A percentile compares a stretch with the other conserved stretches of the same genome.
Evolutionary conservation across 2,329 filamentous ascomycete genomes (phyloP).

Genomic region (Trichoderma aggressivum): DNA sequence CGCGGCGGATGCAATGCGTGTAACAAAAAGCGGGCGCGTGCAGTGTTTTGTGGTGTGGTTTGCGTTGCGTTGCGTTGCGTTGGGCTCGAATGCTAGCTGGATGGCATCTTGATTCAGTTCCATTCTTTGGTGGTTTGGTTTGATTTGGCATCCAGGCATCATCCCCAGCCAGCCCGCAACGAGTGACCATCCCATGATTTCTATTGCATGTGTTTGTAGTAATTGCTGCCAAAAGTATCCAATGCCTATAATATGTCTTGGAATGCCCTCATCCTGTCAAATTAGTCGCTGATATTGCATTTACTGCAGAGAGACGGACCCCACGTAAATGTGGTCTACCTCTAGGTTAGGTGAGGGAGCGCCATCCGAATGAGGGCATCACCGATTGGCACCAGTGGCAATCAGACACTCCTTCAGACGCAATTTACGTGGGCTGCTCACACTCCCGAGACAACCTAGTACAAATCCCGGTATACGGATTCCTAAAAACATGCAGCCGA

Average conservation of each 20-base stretch:
- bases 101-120: background rate
- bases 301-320: background rate
- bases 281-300: background rate
- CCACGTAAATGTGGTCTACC: background rate
- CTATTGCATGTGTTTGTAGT: background rate
- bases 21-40: conserved; percentile 2
- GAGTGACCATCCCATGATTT: background rate
- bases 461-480: background rate
- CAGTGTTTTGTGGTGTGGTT: background rate
- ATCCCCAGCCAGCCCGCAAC: background rate
- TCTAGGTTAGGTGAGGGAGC: background rate
- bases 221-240: background rate
- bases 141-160: background rate
- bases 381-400: background rate
- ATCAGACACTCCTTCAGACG: background rate
- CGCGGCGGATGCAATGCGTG: background rate
- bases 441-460: background rate
- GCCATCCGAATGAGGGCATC: background rate
- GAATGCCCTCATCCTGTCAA: background rate
- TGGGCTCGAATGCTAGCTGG: background rate
- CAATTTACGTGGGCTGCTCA: background rate
- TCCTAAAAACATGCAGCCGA: background rate
- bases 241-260: background rate
- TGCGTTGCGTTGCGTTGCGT: background rate
- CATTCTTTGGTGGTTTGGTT: background rate